Evolutionary conservation across 108 stramenopile species (phyloP), one percentile per base, ranked within the genome.

Genomic region (Pseudonitzschia multiseries): DNA sequence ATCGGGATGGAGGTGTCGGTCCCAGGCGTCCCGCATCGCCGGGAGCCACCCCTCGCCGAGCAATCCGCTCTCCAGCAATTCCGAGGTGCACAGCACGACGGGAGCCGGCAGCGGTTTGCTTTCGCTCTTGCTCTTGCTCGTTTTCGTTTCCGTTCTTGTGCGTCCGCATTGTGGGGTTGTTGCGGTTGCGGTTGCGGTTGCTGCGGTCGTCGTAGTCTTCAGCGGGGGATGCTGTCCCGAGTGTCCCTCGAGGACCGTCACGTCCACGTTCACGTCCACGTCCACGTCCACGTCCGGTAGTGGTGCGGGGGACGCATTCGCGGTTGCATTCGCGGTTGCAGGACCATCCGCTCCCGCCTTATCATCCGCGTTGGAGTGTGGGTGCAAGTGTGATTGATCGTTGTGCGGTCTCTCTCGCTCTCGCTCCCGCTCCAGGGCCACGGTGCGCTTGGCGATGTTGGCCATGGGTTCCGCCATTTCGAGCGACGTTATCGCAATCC

Each of bases 381-480:
- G n/a, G n/a, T n/a, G n/a, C n/a, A n/a, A n/a, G n/a, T n/a, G n/a
- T n/a, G n/a, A n/a, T n/a, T n/a, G n/a, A n/a, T n/a, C n/a, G n/a
- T n/a, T n/a, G n/a, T n/a, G n/a, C 36, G 36, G 36, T 6, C 36
- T 5, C 36, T 6, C 36, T 48, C 46, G 46, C 46, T 5, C 46
- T 48, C 46, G 46, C 46, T 48, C 46, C 46, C 65, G 28, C 71
- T 94, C 90, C 52, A 84, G 84, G 10, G 66, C 46, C 20, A 92
- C 70, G 5, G 82, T 88, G 33, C 51, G 64, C 32, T 80, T 50
- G 0, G 93, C 91, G 24, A 94, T 22, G 15, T 70, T 32, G 12
- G 89, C 89, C 93, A 94, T 94, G 62, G 85, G 85, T 46, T 77
- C 74, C 21, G 89, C 87, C 93, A 94, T 92, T 77, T 94, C 93